Base-by-base conservation (phyloP, 208 protist species). In the Sergeia podlipaevii region DNA sequence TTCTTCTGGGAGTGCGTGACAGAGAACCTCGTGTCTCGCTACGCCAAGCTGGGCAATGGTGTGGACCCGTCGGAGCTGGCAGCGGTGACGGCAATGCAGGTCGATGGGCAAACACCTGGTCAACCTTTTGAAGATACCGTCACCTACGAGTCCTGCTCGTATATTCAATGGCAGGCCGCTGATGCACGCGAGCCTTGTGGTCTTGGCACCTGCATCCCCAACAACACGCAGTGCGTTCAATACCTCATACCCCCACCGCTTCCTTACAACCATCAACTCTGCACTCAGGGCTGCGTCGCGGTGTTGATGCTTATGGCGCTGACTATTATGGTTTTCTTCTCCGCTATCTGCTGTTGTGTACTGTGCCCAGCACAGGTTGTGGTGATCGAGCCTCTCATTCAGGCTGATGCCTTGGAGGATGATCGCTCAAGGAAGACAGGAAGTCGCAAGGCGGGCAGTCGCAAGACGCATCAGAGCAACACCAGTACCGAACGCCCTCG, bases 221-320 rank as follows among this genome's bases (percentile, higher is more conserved):
- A 82, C 67, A 74, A 74, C 65, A 81, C 70, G 33, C 70, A 86
- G 60, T 86, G 78, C 68, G 58, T 68, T 59, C 66, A 79, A 65
- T 86, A 64, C 59, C 78, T 86, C 30, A 43, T 32, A 5, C 74
- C 78, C 5, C 74, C 78, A 5, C 74, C 72, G 30, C 53, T 74
- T 48, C 70, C 78, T 13, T 55, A 74, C 52, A 51, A 49, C 0
- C 65, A 77, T 32, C 62, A 77, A 37, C 54, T 77, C 21, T 86
- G 78, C 71, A 81, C 78, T 54, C 65, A 74, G 55, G 74, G 73
- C 24, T 86, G 78, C 70, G 70, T 60, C 15, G 78, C 71, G 1
- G 66, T 30, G 20, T 49, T 86, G 33, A 30, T 81, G 18, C 55
- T 86, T 36, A 82, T 82, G 74, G 78, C 70, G n/a, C 23, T 86